phyloP scores from a whole-genome alignment of 805 yeast genomes.

The Yarrowia hollandica region DNA sequence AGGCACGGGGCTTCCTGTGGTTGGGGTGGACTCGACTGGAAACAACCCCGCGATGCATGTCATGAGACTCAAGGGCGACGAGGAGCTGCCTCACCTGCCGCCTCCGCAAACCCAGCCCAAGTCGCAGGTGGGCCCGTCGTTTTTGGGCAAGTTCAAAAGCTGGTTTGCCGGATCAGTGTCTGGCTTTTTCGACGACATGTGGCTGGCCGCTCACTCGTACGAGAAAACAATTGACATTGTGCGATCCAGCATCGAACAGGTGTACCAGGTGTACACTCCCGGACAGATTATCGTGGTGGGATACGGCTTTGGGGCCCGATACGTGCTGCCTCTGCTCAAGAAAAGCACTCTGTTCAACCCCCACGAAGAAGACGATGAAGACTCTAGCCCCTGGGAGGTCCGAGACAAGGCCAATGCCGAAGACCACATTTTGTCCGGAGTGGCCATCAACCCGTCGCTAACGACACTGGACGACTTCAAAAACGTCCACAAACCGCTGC shows the following conservation, averaged over 20 bases:
- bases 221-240: constrained; percentile 39
- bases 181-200: constrained; percentile 43
- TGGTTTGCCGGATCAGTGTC: constrained; percentile 37
- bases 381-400: constrained; percentile 33
- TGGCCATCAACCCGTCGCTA: constrained; percentile 40
- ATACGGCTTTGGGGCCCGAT: constrained; percentile 41
- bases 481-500: constrained; percentile 37
- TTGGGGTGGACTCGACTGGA: constrained; percentile 40
- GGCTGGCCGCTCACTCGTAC: constrained; percentile 42
- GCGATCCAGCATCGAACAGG: constrained; percentile 36
- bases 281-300: constrained; percentile 39
- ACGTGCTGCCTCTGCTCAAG: constrained; percentile 39
- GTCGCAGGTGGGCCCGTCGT: constrained; percentile 15
- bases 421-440: constrained; percentile 37
- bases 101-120: constrained; percentile 13
- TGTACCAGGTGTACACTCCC: constrained; percentile 38
- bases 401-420: constrained; percentile 31
- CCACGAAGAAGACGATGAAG: constrained; percentile 33
- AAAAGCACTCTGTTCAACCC: constrained; percentile 18
- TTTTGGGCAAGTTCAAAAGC: constrained; percentile 34
- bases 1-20: constrained; percentile 37
- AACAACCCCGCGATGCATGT: constrained; percentile 25
- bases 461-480: constrained; percentile 37
- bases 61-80: constrained; percentile 21
- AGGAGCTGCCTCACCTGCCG: constrained; percentile 14